phyloP scores from a whole-genome alignment of 2,329 filamentous ascomycete genomes.

The Rutstroemia sp. region DNA sequence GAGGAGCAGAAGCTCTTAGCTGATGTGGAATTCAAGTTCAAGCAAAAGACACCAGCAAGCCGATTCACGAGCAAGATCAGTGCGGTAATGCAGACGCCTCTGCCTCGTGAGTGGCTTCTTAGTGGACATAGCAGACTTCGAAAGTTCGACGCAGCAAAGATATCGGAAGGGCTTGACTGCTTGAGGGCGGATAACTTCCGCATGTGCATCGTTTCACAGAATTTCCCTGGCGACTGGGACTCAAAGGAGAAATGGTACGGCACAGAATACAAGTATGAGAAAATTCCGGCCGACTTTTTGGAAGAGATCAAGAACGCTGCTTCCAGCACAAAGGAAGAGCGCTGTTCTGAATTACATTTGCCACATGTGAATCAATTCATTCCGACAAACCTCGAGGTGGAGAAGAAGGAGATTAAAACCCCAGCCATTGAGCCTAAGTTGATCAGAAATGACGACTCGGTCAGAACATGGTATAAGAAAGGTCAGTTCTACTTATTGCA shows the following conservation, averaged over 20 bases:
- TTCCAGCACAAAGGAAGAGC: conserved; percentile 46
- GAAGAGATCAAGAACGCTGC: conserved; percentile 60
- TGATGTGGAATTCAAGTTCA: conserved; percentile 92
- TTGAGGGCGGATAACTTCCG: conserved; percentile 86
- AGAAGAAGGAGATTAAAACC: conserved; percentile 82
- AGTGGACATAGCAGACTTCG: conserved; percentile 68
- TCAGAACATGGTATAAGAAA: conserved; percentile 94
- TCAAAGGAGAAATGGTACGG: conserved; percentile 96
- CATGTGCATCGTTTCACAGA: conserved; percentile 74
- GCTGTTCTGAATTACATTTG: conserved; percentile 68
- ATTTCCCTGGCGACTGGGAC: conserved; percentile 77
- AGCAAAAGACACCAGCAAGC: conserved; percentile 84
- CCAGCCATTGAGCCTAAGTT: conserved; percentile 69
- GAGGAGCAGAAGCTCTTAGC: conserved; percentile 85
- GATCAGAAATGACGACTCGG: conserved; percentile 73
- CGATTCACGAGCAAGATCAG: conserved; percentile 81
- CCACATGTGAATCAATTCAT: conserved; percentile 96
- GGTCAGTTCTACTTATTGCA: neutral
- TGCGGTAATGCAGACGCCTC: conserved; percentile 82
- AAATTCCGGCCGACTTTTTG: conserved; percentile 70
- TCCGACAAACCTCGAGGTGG: conserved; percentile 84
- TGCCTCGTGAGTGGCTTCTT: conserved; percentile 80
- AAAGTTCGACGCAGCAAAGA: conserved; percentile 71
- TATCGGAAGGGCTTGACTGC: conserved; percentile 65
- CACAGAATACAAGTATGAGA: conserved; percentile 82